Base-by-base conservation (phyloP, 2,329 filamentous ascomycete species). In the Capronia epimyces region DNA sequence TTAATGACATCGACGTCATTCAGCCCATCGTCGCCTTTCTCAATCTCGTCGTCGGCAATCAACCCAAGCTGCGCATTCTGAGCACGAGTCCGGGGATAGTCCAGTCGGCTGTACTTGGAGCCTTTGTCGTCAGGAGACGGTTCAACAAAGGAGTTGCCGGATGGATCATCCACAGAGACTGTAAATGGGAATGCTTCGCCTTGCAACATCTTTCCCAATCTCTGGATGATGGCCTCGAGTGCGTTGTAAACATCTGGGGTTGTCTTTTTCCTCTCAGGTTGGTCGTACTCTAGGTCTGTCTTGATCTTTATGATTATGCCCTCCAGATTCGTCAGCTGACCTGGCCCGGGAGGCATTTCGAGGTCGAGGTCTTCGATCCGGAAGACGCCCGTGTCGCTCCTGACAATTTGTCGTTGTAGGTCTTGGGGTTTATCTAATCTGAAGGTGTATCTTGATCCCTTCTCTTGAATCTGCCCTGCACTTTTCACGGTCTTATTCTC, bases 141-240 rank as follows among this genome's bases (percentile, higher is more conserved):
- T 42, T 94, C 86, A 63, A 98, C 95, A 78, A 90, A 97, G 1
- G 89, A 95, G 76, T 98, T 98, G 48, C 93, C 93, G 1, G 90
- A 87, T 2, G 88, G 86, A 66, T 98, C 93, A 66, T 98, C 89
- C 42, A 96, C 75, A 34, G 82, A 85, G 43, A 98, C 71, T 44
- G 88, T 86, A 77, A 98, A 96, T 20, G 93, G 93, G 66, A 95
- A 90, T 5, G 78, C 77, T 22, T 84, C 77, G 43, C 89, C 87
- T 2, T 79, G 78, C 8, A 95, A 71, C 82, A 97, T 95, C 49
- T 84, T 79, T 52, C 81, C 78, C 12, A 89, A 78, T 60, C 83
- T 86, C 39, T 78, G 69, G 54, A 97, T 84, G 45, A 97, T 79
- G 43, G 82, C 81, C 55, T 83, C 82, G 18, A 98, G 76, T 67